Evolutionary conservation across 2,329 filamentous ascomycete species (phyloP).

Genomic region (Aspergillus ochraceus): DNA sequence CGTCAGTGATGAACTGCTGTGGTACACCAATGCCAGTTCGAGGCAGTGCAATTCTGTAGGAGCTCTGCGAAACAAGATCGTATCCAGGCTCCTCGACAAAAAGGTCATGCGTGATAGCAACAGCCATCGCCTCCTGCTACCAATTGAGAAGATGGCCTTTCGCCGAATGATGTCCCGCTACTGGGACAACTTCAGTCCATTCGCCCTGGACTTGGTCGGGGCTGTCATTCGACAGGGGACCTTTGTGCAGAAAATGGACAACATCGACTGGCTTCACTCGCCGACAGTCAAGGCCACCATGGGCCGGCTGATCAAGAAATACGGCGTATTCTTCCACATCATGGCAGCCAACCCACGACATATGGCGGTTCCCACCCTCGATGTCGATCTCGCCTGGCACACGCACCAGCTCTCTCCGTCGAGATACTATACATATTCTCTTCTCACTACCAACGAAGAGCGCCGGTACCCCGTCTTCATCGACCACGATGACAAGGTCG

Average conservation of each 20-base stretch:
- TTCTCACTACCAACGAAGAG: constrained; percentile 33
- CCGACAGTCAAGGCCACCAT: constrained; percentile 65
- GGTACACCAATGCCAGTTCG: constrained; percentile 22
- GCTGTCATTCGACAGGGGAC: constrained; percentile 46
- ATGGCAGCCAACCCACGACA: constrained; percentile 36
- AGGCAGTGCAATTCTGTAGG: constrained; percentile 47
- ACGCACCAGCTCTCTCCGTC: constrained; percentile 71
- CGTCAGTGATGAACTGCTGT: constrained; percentile 46
- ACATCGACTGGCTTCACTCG: constrained; percentile 76
- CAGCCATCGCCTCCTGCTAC: constrained; percentile 7
- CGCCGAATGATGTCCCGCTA: constrained; percentile 46
- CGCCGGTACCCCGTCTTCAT: constrained; percentile 56
- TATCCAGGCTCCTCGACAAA: constrained; percentile 44
- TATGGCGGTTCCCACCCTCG: constrained; percentile 38
- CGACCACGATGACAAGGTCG: constrained; percentile 83
- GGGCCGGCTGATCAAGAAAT: constrained; percentile 60
- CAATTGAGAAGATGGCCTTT: constrained; percentile 31
- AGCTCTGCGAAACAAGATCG: constrained; percentile 53
- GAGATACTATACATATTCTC: constrained; percentile 62
- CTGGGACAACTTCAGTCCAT: constrained; percentile 42
- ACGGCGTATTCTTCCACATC: constrained; percentile 47
- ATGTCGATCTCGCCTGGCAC: constrained; percentile 53
- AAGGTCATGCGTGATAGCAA: constrained; percentile 46
- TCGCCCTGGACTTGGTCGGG: constrained; percentile 43
- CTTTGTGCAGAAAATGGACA: constrained; percentile 63